Base-by-base conservation (phyloP, 2,329 filamentous ascomycete genomes). In the Aureobasidium lini region DNA sequence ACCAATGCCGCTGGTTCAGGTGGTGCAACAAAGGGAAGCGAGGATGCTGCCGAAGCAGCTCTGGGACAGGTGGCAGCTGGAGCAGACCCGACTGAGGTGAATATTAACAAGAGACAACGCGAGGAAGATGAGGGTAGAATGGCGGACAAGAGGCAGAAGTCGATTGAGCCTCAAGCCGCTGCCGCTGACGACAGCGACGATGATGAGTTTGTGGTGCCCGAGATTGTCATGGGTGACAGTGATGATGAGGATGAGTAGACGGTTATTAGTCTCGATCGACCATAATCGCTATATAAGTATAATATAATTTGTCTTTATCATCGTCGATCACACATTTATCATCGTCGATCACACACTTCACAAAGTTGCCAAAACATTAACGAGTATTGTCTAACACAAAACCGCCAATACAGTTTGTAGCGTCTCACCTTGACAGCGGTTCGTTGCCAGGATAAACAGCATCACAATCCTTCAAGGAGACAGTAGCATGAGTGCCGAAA, bases 131-230 rank as follows among this genome's bases (percentile, higher is more conserved):
- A 60, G 34, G 10, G 13, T 3, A 32, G 16, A n/a, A 18, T 10
- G 11, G 31, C 15, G 9, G 59, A 43, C 6, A 57, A 57, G 58
- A 57, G 62, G 44, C 57, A 59, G 18, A 50, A 46, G 37, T 29
- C 40, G 11, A 32, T 49, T 11, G 57, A 49, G 31, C 48, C 47
- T 2, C 48, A 50, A 29, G 39, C 15, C n/a, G 57, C 61, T 32
- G 61, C 23, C 23, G 23, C 39, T n/a, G 62, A 62, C 18, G 66
- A 66, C 44, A 58, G 54, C 18, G 69, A 71, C 61, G 70, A 66
- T 8, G 70, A 70, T 53, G 70, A 73, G 37, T 70, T 72, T 57
- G 71, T 71, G 43, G 68, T 74, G 58, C 72, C 72, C 7, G 63
- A 66, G 15, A 60, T 73, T 32, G 68, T 66, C 28, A 68, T 71